Base-by-base conservation (phyloP, 441 rosid genomes). In the Populus tomentosa region DNA sequence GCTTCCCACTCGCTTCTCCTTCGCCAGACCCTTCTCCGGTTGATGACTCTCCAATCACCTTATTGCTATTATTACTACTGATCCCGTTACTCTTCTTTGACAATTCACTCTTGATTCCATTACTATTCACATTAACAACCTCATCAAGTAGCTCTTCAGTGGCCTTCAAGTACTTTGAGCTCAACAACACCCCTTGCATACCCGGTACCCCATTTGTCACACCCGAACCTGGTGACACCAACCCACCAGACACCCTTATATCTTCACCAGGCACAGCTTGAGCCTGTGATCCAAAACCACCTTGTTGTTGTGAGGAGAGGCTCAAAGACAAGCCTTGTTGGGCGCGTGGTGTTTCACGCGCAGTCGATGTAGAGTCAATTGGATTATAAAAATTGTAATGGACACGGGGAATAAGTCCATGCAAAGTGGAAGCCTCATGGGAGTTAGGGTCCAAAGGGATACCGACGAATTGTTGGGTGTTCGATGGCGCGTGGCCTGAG, bases 111-210 rank as follows among this genome's bases (percentile, higher is more conserved):
- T 84, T 84, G 67, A 90, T 78, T 36, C 84, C 92, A 32, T 76
- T 80, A 65, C 71, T 87, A 75, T 91, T 90, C 42, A 93, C 98
- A 83, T 86, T 95, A 77, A 91, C 99, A 38, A 95, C 97, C 82
- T 95, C 97, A 72, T 95, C 98, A 32, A 95, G 94, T 66, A 95
- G 91, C 82, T 93, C 99, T 83, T 93, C 98, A 67, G 95, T 91
- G 4, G 97, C 98, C 65, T 89, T 95, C 87, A 95, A 83, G 90
- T 89, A 95, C 88, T 91, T 95, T 35, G 98, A 95, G 89, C 97
- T 89, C 83, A 88, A 56, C 82, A 89, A 24, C 66, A 91, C 91
- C 46, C 90, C 86, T 56, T 91, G 97, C 75, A 89, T 82, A 40
- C 91, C 90, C n/a, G 90, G 79, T 5, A 88, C 88, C 7, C 94